Evolutionary conservation across 495 filamentous ascomycete genomes (phyloP).

Genomic region (Talaromyces wortmannii): DNA sequence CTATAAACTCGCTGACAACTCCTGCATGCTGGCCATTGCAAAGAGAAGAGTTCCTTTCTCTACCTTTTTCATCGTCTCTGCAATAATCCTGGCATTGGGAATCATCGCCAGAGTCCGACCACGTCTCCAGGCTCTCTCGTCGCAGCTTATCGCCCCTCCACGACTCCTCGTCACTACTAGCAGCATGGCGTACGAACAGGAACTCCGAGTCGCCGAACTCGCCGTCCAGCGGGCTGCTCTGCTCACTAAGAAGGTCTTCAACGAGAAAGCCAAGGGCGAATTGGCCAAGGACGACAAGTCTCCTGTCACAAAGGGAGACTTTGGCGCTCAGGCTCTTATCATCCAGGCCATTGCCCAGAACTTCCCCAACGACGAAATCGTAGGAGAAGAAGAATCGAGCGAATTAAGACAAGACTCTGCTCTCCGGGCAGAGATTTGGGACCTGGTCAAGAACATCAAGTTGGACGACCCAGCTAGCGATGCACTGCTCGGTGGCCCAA

Average conservation of each 20-base stretch:
- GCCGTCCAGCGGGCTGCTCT: constrained; percentile 85
- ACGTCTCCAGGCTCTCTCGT: constrained; percentile 32
- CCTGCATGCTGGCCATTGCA: neutral
- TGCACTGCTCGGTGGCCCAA: constrained; percentile 61
- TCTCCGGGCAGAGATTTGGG: constrained; percentile 72
- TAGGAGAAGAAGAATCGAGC: constrained; percentile 89
- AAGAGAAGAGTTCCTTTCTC: neutral
- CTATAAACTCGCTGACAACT: too few species aligned
- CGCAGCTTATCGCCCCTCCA: constrained; percentile 18
- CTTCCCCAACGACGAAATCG: constrained; percentile 86
- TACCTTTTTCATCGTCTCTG: neutral
- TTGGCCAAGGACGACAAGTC: constrained; percentile 91
- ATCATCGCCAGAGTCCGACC: constrained; percentile 37
- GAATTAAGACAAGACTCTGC: constrained; percentile 60
- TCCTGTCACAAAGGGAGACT: constrained; percentile 96
- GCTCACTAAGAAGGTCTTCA: constrained; percentile 90
- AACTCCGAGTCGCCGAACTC: constrained; percentile 80
- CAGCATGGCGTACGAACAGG: constrained; percentile 61
- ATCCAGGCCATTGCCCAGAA: constrained; percentile 81
- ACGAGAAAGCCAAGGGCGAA: constrained; percentile 86
- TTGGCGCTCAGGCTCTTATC: constrained; percentile 94
- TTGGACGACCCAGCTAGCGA: constrained; percentile 65
- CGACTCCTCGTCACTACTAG: constrained; percentile 15
- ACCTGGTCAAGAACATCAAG: constrained; percentile 62
- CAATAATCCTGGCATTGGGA: constrained; percentile 40